Conservation (phyloP, 176 grass and related monocot genomes). For the bread wheat (Triticum aestivum) region DNA sequence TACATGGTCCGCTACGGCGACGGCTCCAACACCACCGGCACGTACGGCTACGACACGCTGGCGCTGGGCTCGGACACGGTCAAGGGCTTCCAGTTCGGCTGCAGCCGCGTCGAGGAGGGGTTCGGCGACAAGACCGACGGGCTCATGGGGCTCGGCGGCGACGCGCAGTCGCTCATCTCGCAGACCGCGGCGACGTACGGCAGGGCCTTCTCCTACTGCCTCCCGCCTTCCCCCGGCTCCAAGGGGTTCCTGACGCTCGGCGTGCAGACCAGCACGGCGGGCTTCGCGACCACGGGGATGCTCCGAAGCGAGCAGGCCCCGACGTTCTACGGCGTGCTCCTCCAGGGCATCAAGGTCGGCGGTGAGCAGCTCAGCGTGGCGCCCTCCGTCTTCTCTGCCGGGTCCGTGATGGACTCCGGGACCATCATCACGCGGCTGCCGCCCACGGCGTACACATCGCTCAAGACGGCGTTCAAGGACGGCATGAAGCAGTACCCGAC, state of each 20-base stretch:
- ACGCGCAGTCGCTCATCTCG: slow-evolving; percentile 49
- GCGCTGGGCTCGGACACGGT: slow-evolving; percentile 22
- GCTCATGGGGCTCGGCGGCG: slow-evolving; percentile 74
- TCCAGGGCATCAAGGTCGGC: slow-evolving; percentile 49
- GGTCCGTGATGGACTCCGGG: slow-evolving; percentile 71
- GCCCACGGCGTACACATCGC: slow-evolving; percentile 56
- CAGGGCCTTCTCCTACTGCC: slow-evolving; percentile 68
- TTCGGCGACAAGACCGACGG: slow-evolving; percentile 52
- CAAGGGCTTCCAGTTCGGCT: slow-evolving; percentile 52
- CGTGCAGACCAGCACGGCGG: neutral
- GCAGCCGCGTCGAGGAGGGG: slow-evolving; percentile 52
- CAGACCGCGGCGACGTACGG: slow-evolving; percentile 53
- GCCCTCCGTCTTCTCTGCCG: slow-evolving; percentile 38
- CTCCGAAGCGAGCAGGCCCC: slow-evolving; percentile 33
- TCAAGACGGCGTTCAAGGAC: slow-evolving; percentile 52
- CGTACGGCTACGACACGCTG: slow-evolving; percentile 58
- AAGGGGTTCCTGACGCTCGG: slow-evolving; percentile 68
- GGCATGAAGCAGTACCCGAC: slow-evolving; percentile 42
- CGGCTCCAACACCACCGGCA: slow-evolving; percentile 48
- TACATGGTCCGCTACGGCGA: slow-evolving; percentile 69
- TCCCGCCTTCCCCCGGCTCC: slow-evolving; percentile 43
- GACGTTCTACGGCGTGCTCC: slow-evolving; percentile 60
- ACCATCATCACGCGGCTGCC: slow-evolving; percentile 70
- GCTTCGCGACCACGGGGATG: slow-evolving; percentile 40
- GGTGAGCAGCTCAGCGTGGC: slow-evolving; percentile 31